A percentile compares a stretch with the other conserved stretches of the same genome.
Conservation (phyloP, 208 protist species). For the Leishmania arabica region DNA sequence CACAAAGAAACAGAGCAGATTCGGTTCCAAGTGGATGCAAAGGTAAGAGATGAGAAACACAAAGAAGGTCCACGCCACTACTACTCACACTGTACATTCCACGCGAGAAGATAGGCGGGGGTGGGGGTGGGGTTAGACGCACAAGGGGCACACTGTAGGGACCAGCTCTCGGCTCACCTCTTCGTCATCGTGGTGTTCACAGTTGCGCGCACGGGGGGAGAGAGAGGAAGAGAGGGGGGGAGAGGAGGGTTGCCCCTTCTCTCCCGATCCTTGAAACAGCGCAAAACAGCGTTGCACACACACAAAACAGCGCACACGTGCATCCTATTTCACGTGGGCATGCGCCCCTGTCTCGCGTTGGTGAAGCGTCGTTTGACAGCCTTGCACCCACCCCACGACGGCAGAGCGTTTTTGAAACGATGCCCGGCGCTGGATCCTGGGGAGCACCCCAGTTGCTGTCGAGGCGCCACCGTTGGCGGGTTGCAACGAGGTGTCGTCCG, state of each 20-base stretch:
- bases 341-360: conserved; percentile 6
- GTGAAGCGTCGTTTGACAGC: conserved; percentile 25
- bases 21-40: background rate
- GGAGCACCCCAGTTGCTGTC: background rate
- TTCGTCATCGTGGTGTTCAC: background rate
- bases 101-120: background rate
- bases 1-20: background rate
- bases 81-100: background rate
- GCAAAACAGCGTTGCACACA: background rate
- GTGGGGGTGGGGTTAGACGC: background rate
- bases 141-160: background rate
- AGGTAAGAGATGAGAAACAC: background rate
- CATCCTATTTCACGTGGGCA: conserved; percentile 2
- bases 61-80: background rate
- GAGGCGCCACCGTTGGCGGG: background rate
- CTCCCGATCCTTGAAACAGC: background rate
- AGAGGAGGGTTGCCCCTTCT: background rate
- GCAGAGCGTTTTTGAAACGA: background rate
- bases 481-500: background rate
- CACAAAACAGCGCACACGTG: background rate
- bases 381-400: conserved; percentile 6
- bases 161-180: background rate
- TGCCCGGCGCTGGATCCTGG: background rate
- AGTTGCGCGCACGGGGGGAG: background rate
- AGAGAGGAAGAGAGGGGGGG: background rate